A percentile compares a stretch with the other conserved stretches of the same genome.
These are phyloP conservation scores for Thielaviopsis punctulata DNA, from an alignment of 2,329 filamentous ascomycete genomes.

Conservation along the genomic window DNA sequence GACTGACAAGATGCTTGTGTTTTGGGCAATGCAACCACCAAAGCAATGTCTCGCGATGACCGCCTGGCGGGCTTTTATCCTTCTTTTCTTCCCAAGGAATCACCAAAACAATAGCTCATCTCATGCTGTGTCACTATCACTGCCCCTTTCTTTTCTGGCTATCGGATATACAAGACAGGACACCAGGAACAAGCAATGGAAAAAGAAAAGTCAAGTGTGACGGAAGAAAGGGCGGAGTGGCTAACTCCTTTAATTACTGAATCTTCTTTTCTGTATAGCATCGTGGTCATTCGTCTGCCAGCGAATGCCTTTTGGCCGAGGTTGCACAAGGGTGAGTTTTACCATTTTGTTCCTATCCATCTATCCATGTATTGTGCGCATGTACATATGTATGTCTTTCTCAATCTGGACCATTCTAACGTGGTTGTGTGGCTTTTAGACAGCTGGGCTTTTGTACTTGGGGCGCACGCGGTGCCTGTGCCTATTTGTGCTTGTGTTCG, in stretches of 20 bases:
- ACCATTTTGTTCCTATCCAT: neutral
- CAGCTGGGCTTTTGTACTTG: conserved; percentile 39
- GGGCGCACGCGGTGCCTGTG: conserved; percentile 33
- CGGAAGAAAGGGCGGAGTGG: neutral
- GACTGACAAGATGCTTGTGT: too few relatives aligned
- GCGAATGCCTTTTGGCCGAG: conserved; percentile 28
- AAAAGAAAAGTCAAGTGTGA: neutral
- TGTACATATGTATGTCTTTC: too few relatives aligned
- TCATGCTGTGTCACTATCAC: neutral
- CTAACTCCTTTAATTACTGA: conserved; percentile 9
- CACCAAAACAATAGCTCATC: neutral
- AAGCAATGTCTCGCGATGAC: neutral
- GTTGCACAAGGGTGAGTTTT: conserved; percentile 4
- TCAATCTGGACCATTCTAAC: too few relatives aligned
- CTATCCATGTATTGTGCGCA: neutral
- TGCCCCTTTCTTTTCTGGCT: neutral
- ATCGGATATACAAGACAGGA: neutral
- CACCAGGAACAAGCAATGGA: neutral
- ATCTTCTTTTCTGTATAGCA: neutral
- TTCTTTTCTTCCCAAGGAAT: too few relatives aligned
- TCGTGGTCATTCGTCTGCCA: conserved; percentile 22
- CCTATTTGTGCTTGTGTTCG: too few relatives aligned
- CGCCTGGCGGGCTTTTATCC: neutral
- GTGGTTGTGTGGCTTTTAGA: conserved; percentile 18
- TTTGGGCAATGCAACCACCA: neutral